A percentile compares a stretch with the other conserved stretches of the same genome.
These are phyloP conservation scores for Speleostelium caveatum DNA, from an alignment of 78 protist species.

Conservation along the genomic window DNA sequence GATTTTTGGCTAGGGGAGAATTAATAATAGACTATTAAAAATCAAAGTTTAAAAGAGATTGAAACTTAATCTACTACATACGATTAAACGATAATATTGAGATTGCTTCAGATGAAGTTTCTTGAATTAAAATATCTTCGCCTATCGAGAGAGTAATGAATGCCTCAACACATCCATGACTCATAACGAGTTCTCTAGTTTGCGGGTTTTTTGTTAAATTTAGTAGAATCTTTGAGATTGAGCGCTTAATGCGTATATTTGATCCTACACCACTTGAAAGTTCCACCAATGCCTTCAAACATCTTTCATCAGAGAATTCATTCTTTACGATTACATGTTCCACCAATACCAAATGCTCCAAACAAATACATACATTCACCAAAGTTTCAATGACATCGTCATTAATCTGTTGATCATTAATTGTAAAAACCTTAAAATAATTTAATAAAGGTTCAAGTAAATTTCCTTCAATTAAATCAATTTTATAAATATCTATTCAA, in stretches of 20 bases:
- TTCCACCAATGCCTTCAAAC: conserved; percentile 27
- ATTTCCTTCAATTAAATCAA: conserved; percentile 45
- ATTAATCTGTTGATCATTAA: neutral
- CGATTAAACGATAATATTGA: conserved; percentile 35
- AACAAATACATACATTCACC: conserved; percentile 46
- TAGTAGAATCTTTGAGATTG: conserved; percentile 24
- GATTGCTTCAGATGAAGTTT: conserved; percentile 39
- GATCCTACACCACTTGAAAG: conserved; percentile 1
- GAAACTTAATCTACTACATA: neutral
- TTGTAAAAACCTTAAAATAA: neutral
- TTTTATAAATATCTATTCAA: conserved; percentile 19
- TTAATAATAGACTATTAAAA: neutral
- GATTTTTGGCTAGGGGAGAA: conserved; percentile 28
- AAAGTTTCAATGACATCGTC: conserved; percentile 31
- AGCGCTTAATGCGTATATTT: conserved; percentile 16
- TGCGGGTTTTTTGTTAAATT: conserved; percentile 53
- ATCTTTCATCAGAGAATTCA: conserved; percentile 22
- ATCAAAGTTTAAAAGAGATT: neutral
- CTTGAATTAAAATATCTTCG: conserved; percentile 30
- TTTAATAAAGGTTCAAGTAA: conserved; percentile 17
- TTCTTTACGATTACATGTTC: conserved; percentile 35
- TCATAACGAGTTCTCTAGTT: conserved; percentile 29
- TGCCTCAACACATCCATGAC: conserved; percentile 18
- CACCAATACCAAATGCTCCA: conserved; percentile 31
- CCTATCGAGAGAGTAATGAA: conserved; percentile 13